Evolutionary conservation across 768 basidiomycete species (phyloP), one percentile per base, ranked within the genome.

Genomic region (Suillus plorans): DNA sequence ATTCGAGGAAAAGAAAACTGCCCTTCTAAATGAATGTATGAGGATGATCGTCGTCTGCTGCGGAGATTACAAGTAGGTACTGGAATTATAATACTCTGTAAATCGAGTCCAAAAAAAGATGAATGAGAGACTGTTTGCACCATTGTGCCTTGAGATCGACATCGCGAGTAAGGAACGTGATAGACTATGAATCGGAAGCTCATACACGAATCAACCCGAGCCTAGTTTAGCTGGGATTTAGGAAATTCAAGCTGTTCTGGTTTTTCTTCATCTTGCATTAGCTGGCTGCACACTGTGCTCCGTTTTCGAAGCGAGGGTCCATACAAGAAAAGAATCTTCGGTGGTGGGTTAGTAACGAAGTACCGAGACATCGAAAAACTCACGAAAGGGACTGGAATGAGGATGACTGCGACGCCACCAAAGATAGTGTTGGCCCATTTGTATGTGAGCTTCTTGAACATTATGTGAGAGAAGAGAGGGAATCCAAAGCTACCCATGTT

Each of bases 311-410:
- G 74, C 28, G 64, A 60, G 34, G 70, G 64, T 14, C 76, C 77
- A 53, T 70, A 77, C n/a, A 73, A 71, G 41, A 77, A 73, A 16
- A 78, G 66, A 50, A 75, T 36, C 73, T 74, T 50, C n/a, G 18
- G 39, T 18, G 28, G 57, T 12, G 37, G 22, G 39, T 31, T 16
- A 31, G 5, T 20, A 7, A 58, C 37, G 41, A 45, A 20, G 10
- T n/a, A 12, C 9, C 6, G 22, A 20, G 53, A 44, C 16, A 22
- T 57, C 16, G 5, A 57, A 12, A 13, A 18, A 53, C 84, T 61
- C 70, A 85, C 85, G 63, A 84, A 86, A 12, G 86, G 86, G 37
- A 90, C 85, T 4, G 85, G 82, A 22, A 85, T 76, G 73, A 89
- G 80, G 20, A 84, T 14, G 10, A 80, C 69, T 0, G 84, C 85